Percentiles rank a stretch among this genome's conserved stretches.
Conservation (phyloP, 129 eudicot species). For the Escallonia rubra region DNA sequence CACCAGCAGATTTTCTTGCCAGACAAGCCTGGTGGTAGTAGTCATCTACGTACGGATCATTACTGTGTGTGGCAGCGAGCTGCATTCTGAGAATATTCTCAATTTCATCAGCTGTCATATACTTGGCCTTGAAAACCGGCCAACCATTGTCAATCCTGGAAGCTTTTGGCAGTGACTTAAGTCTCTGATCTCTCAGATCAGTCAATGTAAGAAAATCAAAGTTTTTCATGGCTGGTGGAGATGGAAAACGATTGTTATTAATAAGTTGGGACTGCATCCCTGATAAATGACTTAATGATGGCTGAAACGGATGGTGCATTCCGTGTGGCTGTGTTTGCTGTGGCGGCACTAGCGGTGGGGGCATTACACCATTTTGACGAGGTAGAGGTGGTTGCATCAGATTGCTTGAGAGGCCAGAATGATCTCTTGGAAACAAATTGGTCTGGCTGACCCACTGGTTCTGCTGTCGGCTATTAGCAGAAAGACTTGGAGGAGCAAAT, state of each 20-base stretch:
- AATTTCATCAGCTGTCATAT: slow-evolving; percentile 80
- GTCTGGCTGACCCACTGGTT: slow-evolving; percentile 46
- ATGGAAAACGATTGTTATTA: slow-evolving; percentile 47
- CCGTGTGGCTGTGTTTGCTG: slow-evolving; percentile 54
- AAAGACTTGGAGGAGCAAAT: slow-evolving; percentile 46
- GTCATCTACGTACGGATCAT: slow-evolving; percentile 91
- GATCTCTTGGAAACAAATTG: slow-evolving; percentile 43
- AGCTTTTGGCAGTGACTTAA: slow-evolving; percentile 34
- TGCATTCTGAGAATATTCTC: slow-evolving; percentile 86
- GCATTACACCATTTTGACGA: slow-evolving; percentile 51
- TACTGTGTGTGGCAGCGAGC: slow-evolving; percentile 89
- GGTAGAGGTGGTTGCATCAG: slow-evolving; percentile 47
- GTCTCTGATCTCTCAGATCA: slow-evolving; percentile 56
- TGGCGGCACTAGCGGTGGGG: slow-evolving; percentile 36
- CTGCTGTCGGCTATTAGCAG: slow-evolving; percentile 42
- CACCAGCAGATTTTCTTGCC: slow-evolving; percentile 55
- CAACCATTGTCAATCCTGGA: slow-evolving; percentile 47
- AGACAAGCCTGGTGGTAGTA: slow-evolving; percentile 90
- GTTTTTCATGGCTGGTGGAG: slow-evolving; percentile 60
- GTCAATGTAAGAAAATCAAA: slow-evolving; percentile 58
- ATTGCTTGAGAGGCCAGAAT: slow-evolving; percentile 41
- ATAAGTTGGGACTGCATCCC: slow-evolving; percentile 54
- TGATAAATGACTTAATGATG: slow-evolving; percentile 39
- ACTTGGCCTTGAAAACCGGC: slow-evolving; percentile 81
- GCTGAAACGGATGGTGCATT: slow-evolving; percentile 47